Conservation (phyloP, 768 basidiomycete species). For the Chalciporus chontae region DNA sequence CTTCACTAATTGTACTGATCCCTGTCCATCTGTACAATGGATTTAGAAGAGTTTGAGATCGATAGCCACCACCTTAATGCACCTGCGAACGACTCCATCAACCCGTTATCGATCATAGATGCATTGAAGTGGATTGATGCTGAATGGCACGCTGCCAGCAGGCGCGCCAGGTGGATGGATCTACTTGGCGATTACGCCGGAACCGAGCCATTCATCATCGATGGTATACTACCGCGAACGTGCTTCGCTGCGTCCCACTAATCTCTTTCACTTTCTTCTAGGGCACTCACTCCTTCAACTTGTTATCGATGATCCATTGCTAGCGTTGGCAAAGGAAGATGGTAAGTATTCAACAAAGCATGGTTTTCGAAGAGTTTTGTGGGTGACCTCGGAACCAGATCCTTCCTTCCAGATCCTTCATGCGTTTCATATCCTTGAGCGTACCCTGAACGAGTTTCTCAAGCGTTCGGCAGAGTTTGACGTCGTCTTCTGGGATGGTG, state of each 20-base stretch:
- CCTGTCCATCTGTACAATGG: constrained; percentile 24
- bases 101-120: constrained; percentile 12
- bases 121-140: constrained; percentile 33
- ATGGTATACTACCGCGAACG: constrained; percentile 40
- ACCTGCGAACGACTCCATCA: not conserved
- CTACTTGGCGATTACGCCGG: constrained; percentile 70
- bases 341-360: constrained; percentile 32
- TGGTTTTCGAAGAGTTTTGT: not conserved
- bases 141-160: constrained; percentile 39
- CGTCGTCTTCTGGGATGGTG: constrained; percentile 61
- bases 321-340: constrained; percentile 48
- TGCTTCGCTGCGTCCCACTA: not conserved
- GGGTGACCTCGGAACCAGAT: constrained; percentile 31
- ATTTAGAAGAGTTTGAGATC: constrained; percentile 38
- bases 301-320: constrained; percentile 57
- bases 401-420: constrained; percentile 61
- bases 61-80: constrained; percentile 1
- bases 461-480: constrained; percentile 55
- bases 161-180: constrained; percentile 59
- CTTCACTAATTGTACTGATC: too few species aligned
- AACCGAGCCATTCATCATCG: constrained; percentile 59
- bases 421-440: constrained; percentile 53
- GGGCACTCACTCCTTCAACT: constrained; percentile 60
- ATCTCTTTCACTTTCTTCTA: constrained; percentile 21
- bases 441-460: constrained; percentile 45